Conservation (phyloP, 2,329 filamentous ascomycete genomes). For the Hymenoscyphus repandus region DNA sequence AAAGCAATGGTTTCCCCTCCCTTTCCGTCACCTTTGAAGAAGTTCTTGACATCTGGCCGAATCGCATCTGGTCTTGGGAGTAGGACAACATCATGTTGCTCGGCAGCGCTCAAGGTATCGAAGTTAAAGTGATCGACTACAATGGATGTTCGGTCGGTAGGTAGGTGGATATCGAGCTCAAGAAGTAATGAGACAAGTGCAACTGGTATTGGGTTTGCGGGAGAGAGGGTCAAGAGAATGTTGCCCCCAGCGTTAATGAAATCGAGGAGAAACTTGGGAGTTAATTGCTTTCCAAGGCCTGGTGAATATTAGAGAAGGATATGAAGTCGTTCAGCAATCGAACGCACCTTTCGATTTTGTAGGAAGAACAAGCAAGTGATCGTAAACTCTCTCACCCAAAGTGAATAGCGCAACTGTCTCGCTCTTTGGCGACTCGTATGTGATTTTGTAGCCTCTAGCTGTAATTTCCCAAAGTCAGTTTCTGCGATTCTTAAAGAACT, state of each 20-base stretch:
- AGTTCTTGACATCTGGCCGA: constrained; percentile 67
- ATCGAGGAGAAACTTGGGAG: constrained; percentile 78
- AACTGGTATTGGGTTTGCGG: constrained; percentile 62
- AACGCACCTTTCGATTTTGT: constrained; percentile 79
- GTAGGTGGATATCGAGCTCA: constrained; percentile 86
- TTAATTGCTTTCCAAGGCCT: constrained; percentile 85
- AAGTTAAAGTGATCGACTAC: constrained; percentile 97
- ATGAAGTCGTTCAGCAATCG: background rate
- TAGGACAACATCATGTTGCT: constrained; percentile 84
- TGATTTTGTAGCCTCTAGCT: constrained; percentile 80
- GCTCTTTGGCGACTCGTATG: constrained; percentile 79
- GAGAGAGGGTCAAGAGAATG: constrained; percentile 78
- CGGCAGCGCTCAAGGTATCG: constrained; percentile 68
- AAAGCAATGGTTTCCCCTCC: constrained; percentile 64
- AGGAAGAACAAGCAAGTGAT: constrained; percentile 86
- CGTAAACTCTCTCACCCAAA: constrained; percentile 82
- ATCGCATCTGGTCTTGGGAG: constrained; percentile 62
- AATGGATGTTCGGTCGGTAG: constrained; percentile 74
- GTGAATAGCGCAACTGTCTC: constrained; percentile 72
- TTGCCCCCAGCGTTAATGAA: constrained; percentile 92
- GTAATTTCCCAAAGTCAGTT: constrained; percentile 11
- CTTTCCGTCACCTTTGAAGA: constrained; percentile 60
- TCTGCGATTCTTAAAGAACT: constrained; percentile 10
- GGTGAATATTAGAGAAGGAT: background rate
- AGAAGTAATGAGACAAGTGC: constrained; percentile 73